Evolutionary conservation across 176 grass and related monocot species (phyloP).

Genomic region (Aegilops longissima): DNA sequence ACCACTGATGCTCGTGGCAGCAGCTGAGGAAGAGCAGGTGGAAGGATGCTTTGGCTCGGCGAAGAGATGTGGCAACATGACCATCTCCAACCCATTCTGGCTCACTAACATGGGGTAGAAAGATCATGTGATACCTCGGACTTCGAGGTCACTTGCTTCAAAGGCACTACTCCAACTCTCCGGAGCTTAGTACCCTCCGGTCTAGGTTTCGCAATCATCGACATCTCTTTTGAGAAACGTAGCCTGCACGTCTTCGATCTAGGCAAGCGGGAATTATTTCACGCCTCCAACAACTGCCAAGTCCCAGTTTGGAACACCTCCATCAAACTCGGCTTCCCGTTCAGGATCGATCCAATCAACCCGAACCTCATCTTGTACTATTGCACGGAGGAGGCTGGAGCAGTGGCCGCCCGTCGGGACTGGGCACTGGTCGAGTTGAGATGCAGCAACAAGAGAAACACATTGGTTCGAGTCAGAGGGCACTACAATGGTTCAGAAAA

Average conservation of each 20-base stretch:
- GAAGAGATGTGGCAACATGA: too few relatives aligned
- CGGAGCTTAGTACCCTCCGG: too few relatives aligned
- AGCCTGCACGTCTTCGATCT: not conserved
- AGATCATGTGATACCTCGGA: too few relatives aligned
- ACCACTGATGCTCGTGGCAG: too few relatives aligned
- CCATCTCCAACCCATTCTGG: too few relatives aligned
- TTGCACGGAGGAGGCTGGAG: not conserved
- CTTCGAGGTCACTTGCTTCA: too few relatives aligned
- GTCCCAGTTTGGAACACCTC: not conserved
- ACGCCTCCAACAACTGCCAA: not conserved
- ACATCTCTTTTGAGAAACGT: conserved; percentile 29
- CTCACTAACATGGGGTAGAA: too few relatives aligned
- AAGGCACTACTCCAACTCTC: too few relatives aligned
- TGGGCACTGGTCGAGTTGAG: not conserved
- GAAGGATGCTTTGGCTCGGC: too few relatives aligned
- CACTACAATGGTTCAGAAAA: not conserved
- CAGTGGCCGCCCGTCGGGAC: not conserved
- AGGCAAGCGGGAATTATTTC: conserved; percentile 9
- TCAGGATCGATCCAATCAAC: not conserved
- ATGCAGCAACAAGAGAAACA: not conserved
- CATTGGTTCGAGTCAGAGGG: not conserved
- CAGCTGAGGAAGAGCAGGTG: too few relatives aligned
- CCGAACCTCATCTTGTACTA: not conserved
- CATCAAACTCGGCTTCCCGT: not conserved
- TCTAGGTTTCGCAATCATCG: not conserved